A percentile compares a stretch with the other conserved stretches of the same genome.
phyloP scores from a whole-genome alignment of 1,284 basidiomycete species.

The Phylloboletellus chloephorus region DNA sequence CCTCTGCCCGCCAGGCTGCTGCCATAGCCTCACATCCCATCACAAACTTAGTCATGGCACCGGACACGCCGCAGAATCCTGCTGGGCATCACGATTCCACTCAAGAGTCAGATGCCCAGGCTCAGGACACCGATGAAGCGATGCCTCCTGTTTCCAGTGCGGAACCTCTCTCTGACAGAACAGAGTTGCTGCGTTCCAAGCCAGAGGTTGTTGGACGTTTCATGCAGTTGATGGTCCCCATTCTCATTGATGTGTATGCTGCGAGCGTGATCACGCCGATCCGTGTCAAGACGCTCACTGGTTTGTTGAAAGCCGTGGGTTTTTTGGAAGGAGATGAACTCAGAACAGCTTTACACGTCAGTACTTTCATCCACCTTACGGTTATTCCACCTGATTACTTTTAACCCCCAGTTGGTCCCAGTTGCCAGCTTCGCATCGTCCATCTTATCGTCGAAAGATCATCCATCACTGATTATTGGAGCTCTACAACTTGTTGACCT shows the following conservation, averaged over 20 bases:
- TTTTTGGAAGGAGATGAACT: constrained; percentile 78
- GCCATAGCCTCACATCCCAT: constrained; percentile 27
- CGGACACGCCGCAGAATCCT: constrained; percentile 15
- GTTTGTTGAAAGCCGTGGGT: constrained; percentile 82
- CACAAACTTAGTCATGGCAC: constrained; percentile 24
- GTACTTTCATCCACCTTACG: constrained; percentile 11
- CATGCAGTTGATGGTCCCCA: constrained; percentile 83
- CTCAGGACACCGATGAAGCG: constrained; percentile 36
- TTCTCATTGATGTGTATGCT: constrained; percentile 91
- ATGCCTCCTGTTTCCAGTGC: constrained; percentile 14
- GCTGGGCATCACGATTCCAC: constrained; percentile 25
- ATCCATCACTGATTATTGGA: constrained; percentile 76
- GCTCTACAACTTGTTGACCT: constrained; percentile 90
- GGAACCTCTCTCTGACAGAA: constrained; percentile 50
- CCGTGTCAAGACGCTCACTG: constrained; percentile 81
- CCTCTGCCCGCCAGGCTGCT: constrained; percentile 53
- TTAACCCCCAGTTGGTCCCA: constrained; percentile 64
- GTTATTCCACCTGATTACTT: constrained; percentile 10
- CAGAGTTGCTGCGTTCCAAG: constrained; percentile 69
- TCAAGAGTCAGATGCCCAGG: constrained; percentile 30
- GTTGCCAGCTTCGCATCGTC: constrained; percentile 90
- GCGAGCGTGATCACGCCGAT: constrained; percentile 86
- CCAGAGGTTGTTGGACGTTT: constrained; percentile 75
- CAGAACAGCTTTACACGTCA: constrained; percentile 69
- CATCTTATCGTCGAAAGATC: constrained; percentile 86